phyloP scores from a whole-genome alignment of 1,284 basidiomycete species.

The Cryptococcus neoformans region DNA sequence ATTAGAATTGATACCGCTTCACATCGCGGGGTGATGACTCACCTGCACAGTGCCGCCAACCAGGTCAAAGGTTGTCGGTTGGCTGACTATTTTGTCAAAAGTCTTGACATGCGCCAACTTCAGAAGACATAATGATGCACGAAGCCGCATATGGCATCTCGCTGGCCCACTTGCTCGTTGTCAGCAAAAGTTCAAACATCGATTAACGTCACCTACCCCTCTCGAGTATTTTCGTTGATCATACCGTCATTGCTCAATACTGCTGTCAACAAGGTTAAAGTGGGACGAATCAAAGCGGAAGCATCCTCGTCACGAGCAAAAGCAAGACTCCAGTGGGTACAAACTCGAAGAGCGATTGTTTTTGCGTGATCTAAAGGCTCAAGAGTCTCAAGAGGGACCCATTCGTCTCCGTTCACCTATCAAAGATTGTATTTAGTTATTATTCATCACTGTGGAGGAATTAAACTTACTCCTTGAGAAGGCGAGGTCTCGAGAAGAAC shows the following conservation, averaged over 20 bases:
- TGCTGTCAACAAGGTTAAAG: conserved; percentile 68
- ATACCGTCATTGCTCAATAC: conserved; percentile 66
- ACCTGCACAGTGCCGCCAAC: conserved; percentile 78
- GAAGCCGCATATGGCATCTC: conserved; percentile 61
- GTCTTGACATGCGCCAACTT: conserved; percentile 67
- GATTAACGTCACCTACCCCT: conserved; percentile 58
- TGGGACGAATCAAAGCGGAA: conserved; percentile 64
- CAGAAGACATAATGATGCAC: conserved; percentile 75
- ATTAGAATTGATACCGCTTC: not conserved
- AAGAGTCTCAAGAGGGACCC: conserved; percentile 67
- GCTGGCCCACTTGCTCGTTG: conserved; percentile 26
- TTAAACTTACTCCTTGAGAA: conserved; percentile 53
- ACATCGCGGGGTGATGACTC: conserved; percentile 10
- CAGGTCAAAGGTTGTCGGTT: conserved; percentile 58
- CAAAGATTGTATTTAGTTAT: not conserved
- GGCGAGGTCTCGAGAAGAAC: conserved; percentile 61
- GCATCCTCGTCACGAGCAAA: conserved; percentile 62
- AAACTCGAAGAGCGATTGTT: conserved; percentile 70
- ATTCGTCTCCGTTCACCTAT: conserved; percentile 60
- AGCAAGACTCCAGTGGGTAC: conserved; percentile 70
- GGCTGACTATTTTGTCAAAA: conserved; percentile 62
- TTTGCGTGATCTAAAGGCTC: conserved; percentile 57
- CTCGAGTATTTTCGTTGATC: conserved; percentile 58
- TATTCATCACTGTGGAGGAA: not conserved
- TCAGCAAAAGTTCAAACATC: not conserved